Conservation (phyloP, 2,329 filamentous ascomycete species). For the Aspergillus transmontanensis region DNA sequence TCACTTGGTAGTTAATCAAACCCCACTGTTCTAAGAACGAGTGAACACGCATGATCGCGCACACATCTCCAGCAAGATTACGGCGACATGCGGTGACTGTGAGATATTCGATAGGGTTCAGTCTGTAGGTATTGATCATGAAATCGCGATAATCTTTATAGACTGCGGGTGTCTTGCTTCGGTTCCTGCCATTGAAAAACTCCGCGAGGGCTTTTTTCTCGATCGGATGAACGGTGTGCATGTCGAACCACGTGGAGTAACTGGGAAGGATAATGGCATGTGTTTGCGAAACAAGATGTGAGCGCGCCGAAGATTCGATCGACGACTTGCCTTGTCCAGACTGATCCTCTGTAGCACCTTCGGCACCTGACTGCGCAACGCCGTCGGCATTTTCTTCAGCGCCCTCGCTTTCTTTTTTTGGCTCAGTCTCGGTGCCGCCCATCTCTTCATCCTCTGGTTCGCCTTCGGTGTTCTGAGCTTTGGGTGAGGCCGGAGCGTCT, state of each 20-base stretch:
- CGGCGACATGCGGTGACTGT: constrained; percentile 94
- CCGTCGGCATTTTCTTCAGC: constrained; percentile 51
- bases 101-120: constrained; percentile 94
- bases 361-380: constrained; percentile 46
- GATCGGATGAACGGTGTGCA: constrained; percentile 86
- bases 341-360: constrained; percentile 56
- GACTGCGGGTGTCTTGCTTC: constrained; percentile 94
- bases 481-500: constrained; percentile 68
- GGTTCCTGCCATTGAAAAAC: constrained; percentile 97
- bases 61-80: constrained; percentile 95
- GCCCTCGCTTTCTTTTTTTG: constrained; percentile 49
- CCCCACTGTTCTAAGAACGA: constrained; percentile 98
- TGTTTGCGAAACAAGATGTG: constrained; percentile 89
- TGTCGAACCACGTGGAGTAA: constrained; percentile 99
- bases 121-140: constrained; percentile 98
- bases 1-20: constrained; percentile 96
- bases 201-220: constrained; percentile 95
- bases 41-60: constrained; percentile 98
- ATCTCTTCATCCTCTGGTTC: constrained; percentile 76
- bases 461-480: constrained; percentile 61
- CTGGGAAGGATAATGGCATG: constrained; percentile 96
- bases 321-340: constrained; percentile 74
- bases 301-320: constrained; percentile 82
- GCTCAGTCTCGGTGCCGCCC: constrained; percentile 61
- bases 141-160: constrained; percentile 99